Evolutionary conservation across 2,329 filamentous ascomycete genomes (phyloP).

Genomic region (Clarireedia paspali): DNA sequence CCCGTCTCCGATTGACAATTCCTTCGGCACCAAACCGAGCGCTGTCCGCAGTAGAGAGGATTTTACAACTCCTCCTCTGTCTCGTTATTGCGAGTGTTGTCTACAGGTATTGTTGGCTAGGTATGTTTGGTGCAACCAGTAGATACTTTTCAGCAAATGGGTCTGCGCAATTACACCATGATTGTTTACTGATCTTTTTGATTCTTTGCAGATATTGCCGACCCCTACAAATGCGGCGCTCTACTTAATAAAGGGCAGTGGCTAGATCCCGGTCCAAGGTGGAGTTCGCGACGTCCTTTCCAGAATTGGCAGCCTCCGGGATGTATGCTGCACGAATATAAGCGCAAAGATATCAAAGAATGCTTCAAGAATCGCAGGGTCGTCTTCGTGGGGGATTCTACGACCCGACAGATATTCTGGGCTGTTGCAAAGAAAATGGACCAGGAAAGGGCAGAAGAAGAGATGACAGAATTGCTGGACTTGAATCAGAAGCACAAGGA

Average conservation of each 20-base stretch:
- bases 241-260: conserved; percentile 46
- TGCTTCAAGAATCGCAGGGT: conserved; percentile 46
- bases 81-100: conserved; percentile 19
- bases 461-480: conserved; percentile 30
- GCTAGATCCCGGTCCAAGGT: conserved; percentile 30
- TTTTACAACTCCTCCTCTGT: conserved; percentile 17
- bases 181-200: neutral
- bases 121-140: conserved; percentile 8
- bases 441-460: conserved; percentile 30
- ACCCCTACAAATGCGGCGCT: conserved; percentile 47
- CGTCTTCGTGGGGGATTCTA: conserved; percentile 55
- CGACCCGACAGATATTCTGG: conserved; percentile 53
- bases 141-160: too few species aligned
- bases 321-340: conserved; percentile 52
- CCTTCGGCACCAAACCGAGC: conserved; percentile 2
- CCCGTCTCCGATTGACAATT: conserved; percentile 5
- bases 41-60: conserved; percentile 9
- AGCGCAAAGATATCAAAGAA: conserved; percentile 39
- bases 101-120: conserved; percentile 28
- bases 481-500: conserved; percentile 36
- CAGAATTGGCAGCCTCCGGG: conserved; percentile 51
- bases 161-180: neutral
- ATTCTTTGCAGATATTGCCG: conserved; percentile 26
- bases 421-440: conserved; percentile 44
- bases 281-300: conserved; percentile 28